Evolutionary conservation across 345 rosid species (phyloP), one percentile per base, ranked within the genome.

Genomic region (Anacardium occidentale): DNA sequence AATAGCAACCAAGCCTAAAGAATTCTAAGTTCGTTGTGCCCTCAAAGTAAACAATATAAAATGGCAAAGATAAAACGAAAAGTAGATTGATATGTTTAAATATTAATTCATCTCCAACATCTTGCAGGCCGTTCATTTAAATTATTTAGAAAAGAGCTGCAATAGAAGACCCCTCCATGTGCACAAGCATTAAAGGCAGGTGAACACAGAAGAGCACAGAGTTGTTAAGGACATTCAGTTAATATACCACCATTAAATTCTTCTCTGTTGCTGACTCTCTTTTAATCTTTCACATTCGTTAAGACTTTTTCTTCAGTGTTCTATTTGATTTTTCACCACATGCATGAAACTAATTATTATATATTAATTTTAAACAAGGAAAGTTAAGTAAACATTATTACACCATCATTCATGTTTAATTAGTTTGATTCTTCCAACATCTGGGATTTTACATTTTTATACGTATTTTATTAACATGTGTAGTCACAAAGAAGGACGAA

Each of bases 81-180:
- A 40, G 58, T 57, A 68, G 74, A 68, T 69, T 69, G 77, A 76
- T 69, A 68, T 75, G 71, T 70, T 77, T 66, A 68, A 78, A 78
- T 74, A 82, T 15, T 66, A 78, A 70, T 71, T 76, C 48, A 66
- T 58, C 62, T 51, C 76, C 71, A 71, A 76, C 71, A 61, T 66
- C 54, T 76, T 62, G 76, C 85, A 76, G 83, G 74, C 77, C 79
- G 72, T 76, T 67, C 75, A 75, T 64, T 81, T 81, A 85, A 81
- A 77, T 52, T 74, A 75, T 77, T 79, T 73, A 82, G 78, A 74
- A 75, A 62, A 61, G 67, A 32, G 79, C 76, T 64, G 78, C 74
- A 53, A 68, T 37, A 10, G 71, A 70, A 81, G 86, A 73, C 86
- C 89, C 86, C 85, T 79, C 88, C 89, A 88, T 85, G 92, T 88